Base-by-base conservation (phyloP, 768 basidiomycete genomes). In the Podaxis sp. region DNA sequence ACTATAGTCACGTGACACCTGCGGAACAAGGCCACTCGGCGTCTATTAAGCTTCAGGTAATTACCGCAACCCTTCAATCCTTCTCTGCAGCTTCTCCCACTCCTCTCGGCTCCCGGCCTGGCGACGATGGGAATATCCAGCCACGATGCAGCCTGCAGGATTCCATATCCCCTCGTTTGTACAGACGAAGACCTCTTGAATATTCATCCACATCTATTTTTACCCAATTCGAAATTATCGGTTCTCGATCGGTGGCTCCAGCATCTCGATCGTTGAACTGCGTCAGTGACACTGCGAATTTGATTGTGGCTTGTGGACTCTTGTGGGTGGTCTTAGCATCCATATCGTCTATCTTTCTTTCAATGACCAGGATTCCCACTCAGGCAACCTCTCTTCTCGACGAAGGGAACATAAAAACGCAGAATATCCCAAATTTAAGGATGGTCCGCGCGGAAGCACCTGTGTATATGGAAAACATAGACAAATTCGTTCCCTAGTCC, bases 1-100 rank as follows among this genome's bases (percentile, higher is more conserved):
- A 55, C 61, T 55, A 19, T n/a, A 25, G 43, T 62, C 61, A 62
- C 61, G 61, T 62, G 61, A 11, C 2, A 1, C 22, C 4, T 27
- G 17, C 46, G 2, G 56, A 65, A 58, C 22, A 55, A 22, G 27
- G 40, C 25, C 55, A 63, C 15, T 38, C 51, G 19, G 24, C 24
- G n/a, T 43, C 22, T 59, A 27, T 58, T 27, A 40, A n/a, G 1
- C 49, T 19, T 38, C 49, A 9, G 8, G 4, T 57, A 57, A 57
- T 57, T 57, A 27, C 55, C 55, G 25, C 25, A 57, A 17, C 22
- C 55, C 22, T 46, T 15, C 40, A 24, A 33, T 22, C 25, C 49
- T 50, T 50, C 22, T 50, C 1, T 50, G 8, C 19, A 25, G 4
- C 24, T 50, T 25, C 9, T 25, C 12, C 24, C 13, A 22, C 24